These are phyloP conservation scores for Pseudozyma sp. DNA, from an alignment of 1,284 basidiomycete genomes.

Conservation along the genomic window DNA sequence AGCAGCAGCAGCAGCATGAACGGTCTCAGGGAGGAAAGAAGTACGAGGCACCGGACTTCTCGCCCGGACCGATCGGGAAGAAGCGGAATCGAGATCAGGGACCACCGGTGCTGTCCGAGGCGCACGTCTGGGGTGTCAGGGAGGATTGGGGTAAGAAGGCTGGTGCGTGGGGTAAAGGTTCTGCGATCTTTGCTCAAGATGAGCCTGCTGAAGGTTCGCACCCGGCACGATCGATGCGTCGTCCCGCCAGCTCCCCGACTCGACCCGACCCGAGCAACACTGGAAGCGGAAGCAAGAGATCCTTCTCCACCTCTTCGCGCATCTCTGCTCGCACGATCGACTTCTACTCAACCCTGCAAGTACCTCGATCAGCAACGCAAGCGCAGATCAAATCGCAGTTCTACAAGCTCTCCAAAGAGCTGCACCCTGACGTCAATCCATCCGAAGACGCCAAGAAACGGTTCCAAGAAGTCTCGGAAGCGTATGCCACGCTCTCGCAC, in stretches of 20 bases:
- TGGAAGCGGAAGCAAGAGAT: conserved; percentile 1
- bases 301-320: conserved; percentile 5
- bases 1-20: not conserved
- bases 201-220: not conserved
- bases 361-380: conserved; percentile 50
- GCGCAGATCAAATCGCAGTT: conserved; percentile 68
- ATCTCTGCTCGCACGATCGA: conserved; percentile 5
- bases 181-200: conserved; percentile 70
- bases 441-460: conserved; percentile 59
- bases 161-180: conserved; percentile 71
- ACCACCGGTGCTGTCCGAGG: conserved; percentile 49
- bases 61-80: conserved; percentile 34
- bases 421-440: conserved; percentile 65
- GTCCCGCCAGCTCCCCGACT: not conserved
- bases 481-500: conserved; percentile 60
- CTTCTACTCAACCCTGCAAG: conserved; percentile 52
- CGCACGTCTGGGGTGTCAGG: conserved; percentile 70
- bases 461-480: conserved; percentile 66
- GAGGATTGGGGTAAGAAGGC: conserved; percentile 72
- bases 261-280: not conserved
- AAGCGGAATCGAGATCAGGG: conserved; percentile 34
- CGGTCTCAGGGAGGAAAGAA: not conserved
- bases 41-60: conserved; percentile 24
- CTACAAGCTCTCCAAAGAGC: conserved; percentile 66
- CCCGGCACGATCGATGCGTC: not conserved